Percentiles rank a stretch among this genome's conserved stretches.
phyloP scores from a whole-genome alignment of 768 basidiomycete genomes.

The Plicaturopsis crispa region DNA sequence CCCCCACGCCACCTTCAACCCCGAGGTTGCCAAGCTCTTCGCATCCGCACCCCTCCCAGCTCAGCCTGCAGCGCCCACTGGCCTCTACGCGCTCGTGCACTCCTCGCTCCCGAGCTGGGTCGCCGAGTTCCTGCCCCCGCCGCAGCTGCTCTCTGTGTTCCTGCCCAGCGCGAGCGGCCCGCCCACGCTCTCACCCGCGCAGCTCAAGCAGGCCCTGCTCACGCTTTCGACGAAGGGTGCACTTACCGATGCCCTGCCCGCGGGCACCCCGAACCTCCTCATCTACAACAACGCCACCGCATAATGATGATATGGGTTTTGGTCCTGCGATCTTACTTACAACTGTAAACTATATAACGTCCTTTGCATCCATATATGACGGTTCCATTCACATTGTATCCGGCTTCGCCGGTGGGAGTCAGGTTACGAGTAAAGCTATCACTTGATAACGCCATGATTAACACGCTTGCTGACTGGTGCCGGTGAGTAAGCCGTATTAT shows the following conservation, averaged over 20 bases:
- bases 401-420: no score
- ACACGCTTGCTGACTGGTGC: no score
- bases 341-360: no score
- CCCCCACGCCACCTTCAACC: constrained; percentile 58
- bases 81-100: constrained; percentile 48
- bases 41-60: constrained; percentile 25
- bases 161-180: constrained; percentile 35
- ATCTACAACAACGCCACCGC: constrained; percentile 75
- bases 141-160: constrained; percentile 34
- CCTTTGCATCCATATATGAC: no score
- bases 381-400: no score
- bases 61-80: constrained; percentile 28
- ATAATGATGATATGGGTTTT: no score
- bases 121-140: constrained; percentile 47
- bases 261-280: constrained; percentile 59
- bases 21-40: constrained; percentile 30
- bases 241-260: constrained; percentile 40
- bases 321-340: no score
- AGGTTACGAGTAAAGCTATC: no score
- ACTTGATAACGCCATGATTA: no score
- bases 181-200: constrained; percentile 48
- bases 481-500: no score
- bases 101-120: constrained; percentile 53
- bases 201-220: constrained; percentile 73
- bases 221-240: constrained; percentile 45